These are phyloP conservation scores for Aspergillus nidulans DNA, from an alignment of 495 filamentous ascomycete genomes.

Conservation along the genomic window DNA sequence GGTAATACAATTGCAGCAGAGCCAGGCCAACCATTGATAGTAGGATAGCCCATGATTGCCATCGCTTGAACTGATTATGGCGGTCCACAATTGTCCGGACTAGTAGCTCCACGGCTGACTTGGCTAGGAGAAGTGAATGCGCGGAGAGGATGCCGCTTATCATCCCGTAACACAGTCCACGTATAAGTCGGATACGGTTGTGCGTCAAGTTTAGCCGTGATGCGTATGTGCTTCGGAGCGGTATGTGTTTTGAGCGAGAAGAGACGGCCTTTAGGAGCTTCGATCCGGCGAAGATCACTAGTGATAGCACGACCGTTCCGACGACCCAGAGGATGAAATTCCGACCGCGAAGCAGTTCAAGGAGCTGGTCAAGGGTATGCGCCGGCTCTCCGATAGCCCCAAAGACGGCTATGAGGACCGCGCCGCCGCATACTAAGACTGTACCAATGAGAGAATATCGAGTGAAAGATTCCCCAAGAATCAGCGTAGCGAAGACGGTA, in stretches of 20 bases:
- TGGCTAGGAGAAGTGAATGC: conserved; percentile 87
- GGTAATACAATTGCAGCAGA: conserved; percentile 88
- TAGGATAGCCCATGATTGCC: conserved; percentile 95
- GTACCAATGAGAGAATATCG: conserved; percentile 86
- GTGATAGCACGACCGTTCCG: conserved; percentile 65
- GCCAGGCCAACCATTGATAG: conserved; percentile 77
- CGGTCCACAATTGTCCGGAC: conserved; percentile 85
- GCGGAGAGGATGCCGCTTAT: conserved; percentile 92
- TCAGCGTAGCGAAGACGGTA: conserved; percentile 90
- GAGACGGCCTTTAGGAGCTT: conserved; percentile 52
- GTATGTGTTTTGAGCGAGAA: conserved; percentile 29
- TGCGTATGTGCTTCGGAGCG: conserved; percentile 37
- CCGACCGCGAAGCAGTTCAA: conserved; percentile 66
- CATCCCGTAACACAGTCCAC: conserved; percentile 83
- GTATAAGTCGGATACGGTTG: conserved; percentile 65
- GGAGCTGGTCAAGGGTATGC: conserved; percentile 77
- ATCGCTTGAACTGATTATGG: conserved; percentile 91
- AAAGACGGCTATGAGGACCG: conserved; percentile 86
- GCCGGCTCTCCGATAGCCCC: conserved; percentile 94
- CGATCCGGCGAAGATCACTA: conserved; percentile 59
- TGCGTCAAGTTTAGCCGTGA: conserved; percentile 30
- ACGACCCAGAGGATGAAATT: conserved; percentile 92
- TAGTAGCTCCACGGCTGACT: conserved; percentile 95
- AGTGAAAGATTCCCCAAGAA: conserved; percentile 92
- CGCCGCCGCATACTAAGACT: conserved; percentile 77